Evolutionary conservation across 495 filamentous ascomycete genomes (phyloP).

Genomic region (Hypoxylon fragiforme): DNA sequence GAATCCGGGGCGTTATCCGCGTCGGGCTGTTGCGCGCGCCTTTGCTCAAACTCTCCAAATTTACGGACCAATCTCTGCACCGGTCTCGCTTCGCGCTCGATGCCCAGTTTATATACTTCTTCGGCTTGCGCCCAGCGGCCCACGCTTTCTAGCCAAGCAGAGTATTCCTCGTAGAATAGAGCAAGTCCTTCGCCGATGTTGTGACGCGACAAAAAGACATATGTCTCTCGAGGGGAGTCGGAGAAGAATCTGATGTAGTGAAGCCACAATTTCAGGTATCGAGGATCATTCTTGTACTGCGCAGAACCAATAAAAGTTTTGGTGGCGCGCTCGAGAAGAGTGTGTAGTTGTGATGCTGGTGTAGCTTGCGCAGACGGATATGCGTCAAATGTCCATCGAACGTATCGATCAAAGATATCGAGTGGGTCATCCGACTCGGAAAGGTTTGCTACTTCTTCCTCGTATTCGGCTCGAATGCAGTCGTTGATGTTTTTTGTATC

Average conservation of each 20-base stretch:
- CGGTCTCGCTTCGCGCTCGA: slow-evolving; percentile 86
- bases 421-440: slow-evolving; percentile 91
- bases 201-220: slow-evolving; percentile 87
- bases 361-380: slow-evolving; percentile 94
- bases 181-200: slow-evolving; percentile 84
- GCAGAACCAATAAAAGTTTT: slow-evolving; percentile 79
- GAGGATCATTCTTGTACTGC: slow-evolving; percentile 92
- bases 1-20: slow-evolving; percentile 69
- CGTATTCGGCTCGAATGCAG: slow-evolving; percentile 78
- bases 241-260: slow-evolving; percentile 92
- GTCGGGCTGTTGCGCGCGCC: slow-evolving; percentile 65
- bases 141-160: slow-evolving; percentile 83
- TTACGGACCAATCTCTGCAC: slow-evolving; percentile 79
- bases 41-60: slow-evolving; percentile 84
- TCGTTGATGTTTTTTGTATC: slow-evolving; percentile 78
- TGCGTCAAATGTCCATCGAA: slow-evolving; percentile 92
- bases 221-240: slow-evolving; percentile 88
- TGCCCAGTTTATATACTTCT: slow-evolving; percentile 85
- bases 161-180: slow-evolving; percentile 97
- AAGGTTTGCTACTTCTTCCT: slow-evolving; percentile 75
- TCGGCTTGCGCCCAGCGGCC: slow-evolving; percentile 90
- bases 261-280: slow-evolving; percentile 91
- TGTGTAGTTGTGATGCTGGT: slow-evolving; percentile 84
- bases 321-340: slow-evolving; percentile 87
- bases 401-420: slow-evolving; percentile 94